A percentile compares a stretch with the other conserved stretches of the same genome.
phyloP scores from a whole-genome alignment of 129 eudicot species.

The Tanacetum coccineum region DNA sequence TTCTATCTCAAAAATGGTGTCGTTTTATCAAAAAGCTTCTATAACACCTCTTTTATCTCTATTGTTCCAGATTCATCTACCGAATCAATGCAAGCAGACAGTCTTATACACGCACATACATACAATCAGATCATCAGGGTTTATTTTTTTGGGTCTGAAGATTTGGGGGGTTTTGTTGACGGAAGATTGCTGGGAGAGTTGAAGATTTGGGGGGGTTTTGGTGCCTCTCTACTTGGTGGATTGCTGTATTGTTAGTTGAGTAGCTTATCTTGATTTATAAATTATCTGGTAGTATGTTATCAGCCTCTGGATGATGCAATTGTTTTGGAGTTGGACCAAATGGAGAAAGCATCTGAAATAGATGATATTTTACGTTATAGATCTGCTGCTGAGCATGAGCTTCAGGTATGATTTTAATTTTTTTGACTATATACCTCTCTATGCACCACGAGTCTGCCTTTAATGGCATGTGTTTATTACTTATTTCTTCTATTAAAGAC shows the following conservation, averaged over 20 bases:
- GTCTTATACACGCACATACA: no score
- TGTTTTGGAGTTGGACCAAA: conserved; percentile 68
- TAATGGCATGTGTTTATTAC: conserved; percentile 16
- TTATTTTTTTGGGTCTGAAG: no score
- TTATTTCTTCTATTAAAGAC: conserved; percentile 11
- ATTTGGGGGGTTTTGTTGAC: no score
- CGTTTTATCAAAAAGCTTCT: no score
- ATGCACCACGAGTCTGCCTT: not conserved
- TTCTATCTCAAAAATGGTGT: no score
- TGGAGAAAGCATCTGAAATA: conserved; percentile 80
- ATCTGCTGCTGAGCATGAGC: conserved; percentile 76
- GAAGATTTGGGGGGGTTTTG: no score
- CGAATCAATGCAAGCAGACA: no score
- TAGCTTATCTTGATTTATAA: conserved; percentile 10
- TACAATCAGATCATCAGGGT: no score
- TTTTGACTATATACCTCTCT: not conserved
- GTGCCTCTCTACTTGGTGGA: no score
- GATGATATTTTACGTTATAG: conserved; percentile 80
- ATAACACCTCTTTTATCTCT: no score
- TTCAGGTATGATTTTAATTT: conserved; percentile 57
- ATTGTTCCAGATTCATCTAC: no score
- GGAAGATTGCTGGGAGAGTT: no score
- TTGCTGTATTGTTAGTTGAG: not conserved
- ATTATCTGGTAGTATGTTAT: conserved; percentile 17
- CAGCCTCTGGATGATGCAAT: conserved; percentile 70